Evolutionary conservation across 2,329 filamentous ascomycete genomes (phyloP).

Genomic region (Pseudogymnoascus sp.): DNA sequence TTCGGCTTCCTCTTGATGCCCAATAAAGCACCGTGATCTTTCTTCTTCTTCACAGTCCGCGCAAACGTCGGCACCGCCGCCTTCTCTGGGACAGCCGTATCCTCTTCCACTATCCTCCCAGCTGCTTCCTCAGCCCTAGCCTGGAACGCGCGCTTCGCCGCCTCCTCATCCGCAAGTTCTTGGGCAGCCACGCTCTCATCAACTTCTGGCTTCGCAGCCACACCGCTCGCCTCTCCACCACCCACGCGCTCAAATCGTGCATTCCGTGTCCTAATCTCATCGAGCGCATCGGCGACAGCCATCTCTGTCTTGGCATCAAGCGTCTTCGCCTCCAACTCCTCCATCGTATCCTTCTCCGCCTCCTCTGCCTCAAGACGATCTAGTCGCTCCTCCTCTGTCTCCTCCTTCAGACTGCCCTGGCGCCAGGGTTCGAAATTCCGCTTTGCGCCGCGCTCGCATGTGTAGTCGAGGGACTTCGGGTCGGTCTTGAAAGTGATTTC

Average conservation of each 20-base stretch:
- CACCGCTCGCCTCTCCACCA: constrained; percentile 53
- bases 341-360: constrained; percentile 85
- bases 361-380: constrained; percentile 77
- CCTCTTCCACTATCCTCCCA: constrained; percentile 30
- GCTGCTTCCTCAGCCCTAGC: constrained; percentile 25
- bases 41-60: constrained; percentile 78
- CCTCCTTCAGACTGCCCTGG: constrained; percentile 51
- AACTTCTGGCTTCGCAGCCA: constrained; percentile 35
- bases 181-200: constrained; percentile 58
- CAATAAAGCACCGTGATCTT: constrained; percentile 65
- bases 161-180: constrained; percentile 78
- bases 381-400: constrained; percentile 81
- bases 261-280: constrained; percentile 90
- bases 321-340: constrained; percentile 89
- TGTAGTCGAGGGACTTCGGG: constrained; percentile 91
- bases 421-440: constrained; percentile 93
- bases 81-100: constrained; percentile 17
- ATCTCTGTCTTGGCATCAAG: constrained; percentile 90
- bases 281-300: constrained; percentile 90
- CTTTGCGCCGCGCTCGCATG: constrained; percentile 70
- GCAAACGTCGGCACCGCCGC: constrained; percentile 47
- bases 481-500: constrained; percentile 95
- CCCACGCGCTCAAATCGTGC: constrained; percentile 74
- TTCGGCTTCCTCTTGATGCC: constrained; percentile 82
- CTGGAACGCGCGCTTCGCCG: constrained; percentile 70